phyloP scores from a whole-genome alignment of 2,329 filamentous ascomycete species.

The Cylindrodendrum hubeiense region DNA sequence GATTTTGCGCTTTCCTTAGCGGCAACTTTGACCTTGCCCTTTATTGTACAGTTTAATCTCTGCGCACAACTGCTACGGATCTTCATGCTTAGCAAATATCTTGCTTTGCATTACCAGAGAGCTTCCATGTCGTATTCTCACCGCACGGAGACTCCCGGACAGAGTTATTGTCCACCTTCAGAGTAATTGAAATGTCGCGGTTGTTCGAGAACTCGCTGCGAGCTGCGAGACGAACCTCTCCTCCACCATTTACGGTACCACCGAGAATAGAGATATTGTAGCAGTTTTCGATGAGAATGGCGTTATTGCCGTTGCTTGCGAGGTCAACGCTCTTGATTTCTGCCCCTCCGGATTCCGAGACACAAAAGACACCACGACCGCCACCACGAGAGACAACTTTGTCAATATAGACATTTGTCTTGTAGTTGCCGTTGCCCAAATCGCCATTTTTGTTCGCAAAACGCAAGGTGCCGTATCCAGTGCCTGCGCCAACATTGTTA shows the following conservation, averaged over 20 bases:
- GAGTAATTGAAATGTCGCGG: slow-evolving; percentile 61
- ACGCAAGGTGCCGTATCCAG: slow-evolving; percentile 68
- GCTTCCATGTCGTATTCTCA: slow-evolving; percentile 62
- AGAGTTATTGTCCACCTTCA: slow-evolving; percentile 62
- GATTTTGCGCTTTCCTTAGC: too few species aligned
- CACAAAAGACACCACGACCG: slow-evolving; percentile 69
- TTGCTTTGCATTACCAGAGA: slow-evolving; percentile 59
- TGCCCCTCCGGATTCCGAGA: slow-evolving; percentile 66
- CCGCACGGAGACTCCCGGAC: slow-evolving; percentile 68
- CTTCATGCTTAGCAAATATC: slow-evolving; percentile 53
- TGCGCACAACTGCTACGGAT: too few species aligned
- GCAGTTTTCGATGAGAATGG: slow-evolving; percentile 71
- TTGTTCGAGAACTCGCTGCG: slow-evolving; percentile 67
- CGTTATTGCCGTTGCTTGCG: slow-evolving; percentile 66
- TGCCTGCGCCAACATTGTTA: slow-evolving; percentile 64
- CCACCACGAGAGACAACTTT: slow-evolving; percentile 67
- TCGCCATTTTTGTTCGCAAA: slow-evolving; percentile 69
- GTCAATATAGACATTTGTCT: slow-evolving; percentile 65
- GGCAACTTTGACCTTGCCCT: too few species aligned
- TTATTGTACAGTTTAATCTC: too few species aligned
- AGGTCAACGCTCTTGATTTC: slow-evolving; percentile 64
- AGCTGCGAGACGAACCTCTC: slow-evolving; percentile 66
- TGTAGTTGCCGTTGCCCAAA: slow-evolving; percentile 60
- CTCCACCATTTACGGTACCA: slow-evolving; percentile 66
- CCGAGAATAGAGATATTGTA: slow-evolving; percentile 65